phyloP scores from a whole-genome alignment of 805 yeast genomes.

The Saturnispora galanensis region DNA sequence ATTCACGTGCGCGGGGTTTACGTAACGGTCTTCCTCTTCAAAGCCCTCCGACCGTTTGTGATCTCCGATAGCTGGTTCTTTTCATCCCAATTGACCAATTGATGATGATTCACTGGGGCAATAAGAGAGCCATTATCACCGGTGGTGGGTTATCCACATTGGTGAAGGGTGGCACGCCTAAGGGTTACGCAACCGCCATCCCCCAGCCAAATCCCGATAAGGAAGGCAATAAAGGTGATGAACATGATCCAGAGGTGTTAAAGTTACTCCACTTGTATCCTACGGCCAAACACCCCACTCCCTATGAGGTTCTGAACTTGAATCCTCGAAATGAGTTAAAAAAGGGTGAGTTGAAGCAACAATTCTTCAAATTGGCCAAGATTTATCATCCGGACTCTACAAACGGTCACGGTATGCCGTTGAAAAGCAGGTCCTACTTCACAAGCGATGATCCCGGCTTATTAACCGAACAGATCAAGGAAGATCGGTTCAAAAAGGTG shows the following conservation, averaged over 20 bases:
- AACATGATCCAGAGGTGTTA: conserved; percentile 18
- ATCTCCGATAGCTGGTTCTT: no score
- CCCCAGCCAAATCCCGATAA: conserved; percentile 2
- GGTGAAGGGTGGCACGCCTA: not conserved
- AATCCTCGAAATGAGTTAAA: conserved; percentile 27
- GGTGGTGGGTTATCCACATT: not conserved
- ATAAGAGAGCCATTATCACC: not conserved
- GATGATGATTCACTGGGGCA: no score
- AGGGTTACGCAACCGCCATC: no score
- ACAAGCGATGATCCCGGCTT: not conserved
- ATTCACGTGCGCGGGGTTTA: not conserved
- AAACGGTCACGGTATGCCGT: conserved; percentile 16
- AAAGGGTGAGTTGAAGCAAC: conserved; percentile 32
- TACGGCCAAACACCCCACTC: conserved; percentile 41
- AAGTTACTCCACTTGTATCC: conserved; percentile 34
- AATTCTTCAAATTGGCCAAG: conserved; percentile 56
- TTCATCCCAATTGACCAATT: no score
- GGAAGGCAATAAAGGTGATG: no score
- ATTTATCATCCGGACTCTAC: conserved; percentile 70
- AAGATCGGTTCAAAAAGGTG: conserved; percentile 44
- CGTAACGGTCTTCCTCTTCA: no score
- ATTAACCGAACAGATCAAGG: conserved; percentile 18
- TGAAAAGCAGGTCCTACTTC: conserved; percentile 5
- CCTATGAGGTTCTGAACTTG: conserved; percentile 58
- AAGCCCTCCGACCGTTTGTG: no score